Conservation (phyloP, 495 filamentous ascomycete species). For the Cercophora newfieldiana region DNA sequence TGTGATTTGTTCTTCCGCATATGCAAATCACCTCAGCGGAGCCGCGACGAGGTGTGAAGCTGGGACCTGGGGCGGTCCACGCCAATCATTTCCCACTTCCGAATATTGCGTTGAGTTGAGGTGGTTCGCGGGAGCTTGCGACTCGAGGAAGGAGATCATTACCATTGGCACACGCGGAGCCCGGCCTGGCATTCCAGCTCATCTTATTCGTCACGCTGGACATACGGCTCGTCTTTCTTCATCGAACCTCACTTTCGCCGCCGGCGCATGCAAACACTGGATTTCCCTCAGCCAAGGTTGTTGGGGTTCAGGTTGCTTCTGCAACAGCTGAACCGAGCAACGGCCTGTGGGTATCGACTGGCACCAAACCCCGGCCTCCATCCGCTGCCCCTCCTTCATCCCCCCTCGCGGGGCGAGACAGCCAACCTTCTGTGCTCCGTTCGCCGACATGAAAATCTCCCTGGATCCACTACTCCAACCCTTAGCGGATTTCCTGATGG, state of each 20-base stretch:
- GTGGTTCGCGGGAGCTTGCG: conserved; percentile 4
- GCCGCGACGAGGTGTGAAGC: conserved; percentile 6
- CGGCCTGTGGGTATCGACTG: background rate
- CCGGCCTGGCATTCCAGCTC: background rate
- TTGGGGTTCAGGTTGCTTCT: conserved; percentile 8
- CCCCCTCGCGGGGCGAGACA: background rate
- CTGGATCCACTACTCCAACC: conserved; percentile 7
- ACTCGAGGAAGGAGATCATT: background rate
- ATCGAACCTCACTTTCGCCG: background rate
- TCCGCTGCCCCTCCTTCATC: background rate
- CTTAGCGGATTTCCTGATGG: conserved; percentile 1
- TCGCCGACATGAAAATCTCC: conserved; percentile 16
- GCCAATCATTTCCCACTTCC: conserved; percentile 9
- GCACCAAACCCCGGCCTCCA: background rate
- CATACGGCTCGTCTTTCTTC: background rate
- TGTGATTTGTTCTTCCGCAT: background rate
- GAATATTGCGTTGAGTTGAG: background rate
- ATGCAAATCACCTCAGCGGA: conserved; percentile 12
- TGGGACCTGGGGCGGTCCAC: conserved; percentile 2
- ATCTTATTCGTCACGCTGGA: background rate
- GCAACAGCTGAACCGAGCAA: conserved; percentile 3
- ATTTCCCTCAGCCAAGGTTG: background rate
- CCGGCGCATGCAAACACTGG: background rate
- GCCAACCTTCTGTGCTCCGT: background rate
- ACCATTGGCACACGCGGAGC: conserved; percentile 9